Evolutionary conservation across 108 stramenopile genomes (phyloP), one percentile per base, ranked within the genome.

Genomic region (Conticribra weissflogii): DNA sequence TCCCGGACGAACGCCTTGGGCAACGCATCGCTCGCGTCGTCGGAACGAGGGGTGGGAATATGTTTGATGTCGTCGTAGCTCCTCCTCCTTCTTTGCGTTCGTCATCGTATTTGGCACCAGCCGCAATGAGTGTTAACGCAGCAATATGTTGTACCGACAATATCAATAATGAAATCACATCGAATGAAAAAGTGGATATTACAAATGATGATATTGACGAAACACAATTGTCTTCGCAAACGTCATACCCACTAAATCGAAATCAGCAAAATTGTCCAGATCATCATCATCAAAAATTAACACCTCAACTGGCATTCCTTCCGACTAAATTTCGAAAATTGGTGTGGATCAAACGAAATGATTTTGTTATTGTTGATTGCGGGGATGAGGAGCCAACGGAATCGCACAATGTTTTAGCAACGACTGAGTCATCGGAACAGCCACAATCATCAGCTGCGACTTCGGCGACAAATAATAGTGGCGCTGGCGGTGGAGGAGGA

Each of bases 301-400:
- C 66, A 23, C 56, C 79, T 24, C 82, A 84, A 25, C 79, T 98
- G 41, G 96, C 96, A 7, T 87, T 98, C 29, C 87, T 98, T 4
- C 97, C 96, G 7, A 97, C 97, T 12, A 96, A 95, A 59, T 98
- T 96, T 70, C 83, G 89, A 33, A 98, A 97, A 83, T 81, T 98
- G 33, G 93, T 98, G 3, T 98, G 97, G 97, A 88, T 98, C 34
- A 97, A 96, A 84, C 95, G 96, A 3, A 95, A 95, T 49, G 96
- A 97, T 73, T 97, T 77, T 81, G 85, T 98, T 1, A 94, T 98
- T 24, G 93, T 95, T 1, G 73, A 86, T 63, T 81, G 74, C 27
- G 91, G 86, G 4, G 67, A 75, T 4, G 80, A 81, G 29, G 76
- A 68, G 50, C 56, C 23, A 24, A 29, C 53, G 9, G 52, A 69